Percentiles rank a stretch among this genome's conserved stretches.
These are phyloP conservation scores for Taxillus chinensis DNA, from an alignment of 164 flowering plant species.

Conservation along the genomic window DNA sequence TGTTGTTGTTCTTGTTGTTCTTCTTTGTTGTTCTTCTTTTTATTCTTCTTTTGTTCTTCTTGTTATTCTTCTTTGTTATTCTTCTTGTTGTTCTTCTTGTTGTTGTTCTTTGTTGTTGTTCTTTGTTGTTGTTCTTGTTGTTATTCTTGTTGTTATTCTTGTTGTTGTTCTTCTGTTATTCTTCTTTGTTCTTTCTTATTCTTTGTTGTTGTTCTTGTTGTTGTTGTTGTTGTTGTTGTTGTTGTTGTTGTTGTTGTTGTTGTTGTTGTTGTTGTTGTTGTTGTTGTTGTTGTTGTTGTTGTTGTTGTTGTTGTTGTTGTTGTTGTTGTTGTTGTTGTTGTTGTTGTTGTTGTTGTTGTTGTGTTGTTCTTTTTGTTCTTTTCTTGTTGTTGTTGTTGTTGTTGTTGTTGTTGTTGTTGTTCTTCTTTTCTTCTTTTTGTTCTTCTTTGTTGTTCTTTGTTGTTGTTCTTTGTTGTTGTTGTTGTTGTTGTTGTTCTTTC, in stretches of 20 bases:
- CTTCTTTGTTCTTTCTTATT: background rate
- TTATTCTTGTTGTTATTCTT: too few relatives aligned
- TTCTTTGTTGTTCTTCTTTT: too few relatives aligned
- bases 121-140: too few relatives aligned
- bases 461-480: background rate
- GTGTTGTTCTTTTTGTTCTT: too few relatives aligned
- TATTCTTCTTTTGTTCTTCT: background rate
- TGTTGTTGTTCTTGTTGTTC: background rate
- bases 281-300: background rate
- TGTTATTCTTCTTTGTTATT: background rate
- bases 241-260: background rate
- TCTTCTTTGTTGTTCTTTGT: too few relatives aligned
- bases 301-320: background rate
- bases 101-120: too few relatives aligned
- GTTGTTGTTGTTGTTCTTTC: background rate
- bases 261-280: background rate
- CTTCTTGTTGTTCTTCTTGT: background rate
- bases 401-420: background rate
- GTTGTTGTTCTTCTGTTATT: background rate
- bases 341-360: background rate
- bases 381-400: background rate
- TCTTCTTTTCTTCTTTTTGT: background rate
- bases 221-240: background rate
- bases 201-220: background rate
- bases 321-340: background rate